Conservation (phyloP, 2,329 filamentous ascomycete genomes). For the Colletotrichum higginsianum region DNA sequence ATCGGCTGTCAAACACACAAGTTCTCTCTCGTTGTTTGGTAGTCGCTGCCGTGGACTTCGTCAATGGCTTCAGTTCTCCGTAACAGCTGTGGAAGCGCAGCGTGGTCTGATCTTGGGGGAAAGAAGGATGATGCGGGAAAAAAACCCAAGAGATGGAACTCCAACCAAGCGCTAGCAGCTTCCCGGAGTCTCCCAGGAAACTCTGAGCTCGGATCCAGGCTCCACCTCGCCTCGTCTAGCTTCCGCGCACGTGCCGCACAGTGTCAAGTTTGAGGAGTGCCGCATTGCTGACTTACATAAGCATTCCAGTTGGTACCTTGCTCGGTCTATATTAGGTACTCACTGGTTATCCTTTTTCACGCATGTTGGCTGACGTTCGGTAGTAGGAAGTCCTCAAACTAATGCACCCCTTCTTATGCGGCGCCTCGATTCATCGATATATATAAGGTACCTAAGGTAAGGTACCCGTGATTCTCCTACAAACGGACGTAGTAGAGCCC, state of each 20-base stretch:
- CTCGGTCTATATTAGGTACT: neutral
- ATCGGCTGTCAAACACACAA: neutral
- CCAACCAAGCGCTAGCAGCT: slow-evolving; percentile 9
- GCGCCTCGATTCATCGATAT: neutral
- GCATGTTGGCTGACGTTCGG: too few species aligned
- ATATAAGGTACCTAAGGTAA: neutral
- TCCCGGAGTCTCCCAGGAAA: slow-evolving; percentile 17
- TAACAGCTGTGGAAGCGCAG: neutral
- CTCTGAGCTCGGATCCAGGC: slow-evolving; percentile 33
- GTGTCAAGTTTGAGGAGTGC: neutral
- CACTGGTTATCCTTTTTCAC: neutral
- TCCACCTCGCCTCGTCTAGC: slow-evolving; percentile 11
- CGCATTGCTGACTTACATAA: slow-evolving; percentile 20
- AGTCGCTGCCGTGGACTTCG: neutral
- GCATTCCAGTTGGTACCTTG: neutral
- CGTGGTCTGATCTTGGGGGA: slow-evolving; percentile 31
- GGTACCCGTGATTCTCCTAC: slow-evolving; percentile 5
- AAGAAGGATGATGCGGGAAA: neutral
- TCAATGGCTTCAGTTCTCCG: slow-evolving; percentile 15
- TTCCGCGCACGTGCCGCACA: slow-evolving; percentile 27
- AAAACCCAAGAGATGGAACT: slow-evolving; percentile 4
- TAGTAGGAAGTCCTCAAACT: neutral
- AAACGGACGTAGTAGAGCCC: neutral
- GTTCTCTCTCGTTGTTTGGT: neutral
- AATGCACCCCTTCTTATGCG: neutral